These are phyloP conservation scores for Cryptococcus sp. DNA, from an alignment of 1,284 basidiomycete species.

Conservation along the genomic window DNA sequence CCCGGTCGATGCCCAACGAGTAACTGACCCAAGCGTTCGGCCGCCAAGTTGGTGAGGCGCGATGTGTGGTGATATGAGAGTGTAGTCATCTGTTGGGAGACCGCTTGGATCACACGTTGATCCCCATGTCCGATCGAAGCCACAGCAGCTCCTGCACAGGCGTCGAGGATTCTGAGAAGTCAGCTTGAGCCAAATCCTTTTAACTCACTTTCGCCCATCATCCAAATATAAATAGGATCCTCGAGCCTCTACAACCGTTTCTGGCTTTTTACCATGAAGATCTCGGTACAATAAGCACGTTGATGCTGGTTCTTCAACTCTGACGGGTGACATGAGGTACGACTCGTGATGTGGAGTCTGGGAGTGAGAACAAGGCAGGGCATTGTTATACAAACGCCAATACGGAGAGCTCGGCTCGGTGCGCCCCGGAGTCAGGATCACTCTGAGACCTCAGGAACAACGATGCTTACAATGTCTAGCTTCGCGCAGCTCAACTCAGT, in stretches of 20 bases:
- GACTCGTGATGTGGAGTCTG: no score
- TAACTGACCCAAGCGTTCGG: conserved; percentile 50
- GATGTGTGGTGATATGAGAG: conserved; percentile 50
- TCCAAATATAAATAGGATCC: conserved; percentile 14
- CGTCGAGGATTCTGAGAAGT: conserved; percentile 22
- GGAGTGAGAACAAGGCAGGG: no score
- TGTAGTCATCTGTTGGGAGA: conserved; percentile 58
- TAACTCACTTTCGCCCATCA: conserved; percentile 8
- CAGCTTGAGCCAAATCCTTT: no score
- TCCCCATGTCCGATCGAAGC: conserved; percentile 70
- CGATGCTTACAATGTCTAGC: no score
- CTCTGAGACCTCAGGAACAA: no score
- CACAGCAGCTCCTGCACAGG: conserved; percentile 72
- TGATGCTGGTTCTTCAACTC: conserved; percentile 1
- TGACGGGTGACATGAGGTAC: conserved; percentile 14
- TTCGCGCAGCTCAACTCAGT: no score
- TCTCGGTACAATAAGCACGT: conserved; percentile 11
- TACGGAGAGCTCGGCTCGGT: no score
- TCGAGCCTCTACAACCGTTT: conserved; percentile 10
- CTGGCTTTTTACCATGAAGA: conserved; percentile 9
- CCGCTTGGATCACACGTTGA: conserved; percentile 49
- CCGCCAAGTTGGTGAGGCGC: conserved; percentile 21
- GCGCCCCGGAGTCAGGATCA: no score
- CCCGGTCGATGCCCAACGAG: conserved; percentile 54
- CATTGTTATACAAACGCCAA: no score